Conservation (phyloP, 2,329 filamentous ascomycete species). For the Davidsoniella australis region DNA sequence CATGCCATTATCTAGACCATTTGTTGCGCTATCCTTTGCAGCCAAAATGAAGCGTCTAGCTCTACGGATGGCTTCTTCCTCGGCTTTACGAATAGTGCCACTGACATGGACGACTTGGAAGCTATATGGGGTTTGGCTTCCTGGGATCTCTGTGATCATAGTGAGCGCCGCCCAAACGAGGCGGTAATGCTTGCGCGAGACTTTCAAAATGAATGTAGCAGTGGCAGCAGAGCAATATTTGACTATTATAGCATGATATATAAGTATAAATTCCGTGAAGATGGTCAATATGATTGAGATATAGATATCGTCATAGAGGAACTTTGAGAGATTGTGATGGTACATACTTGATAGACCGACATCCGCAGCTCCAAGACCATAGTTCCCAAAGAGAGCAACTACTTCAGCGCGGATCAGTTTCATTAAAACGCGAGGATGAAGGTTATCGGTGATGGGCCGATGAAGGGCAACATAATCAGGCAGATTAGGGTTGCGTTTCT, state of each 20-base stretch:
- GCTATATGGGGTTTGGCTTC: constrained; percentile 48
- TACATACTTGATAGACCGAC: constrained; percentile 49
- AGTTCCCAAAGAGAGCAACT: constrained; percentile 67
- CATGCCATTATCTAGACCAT: constrained; percentile 1
- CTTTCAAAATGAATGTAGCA: constrained; percentile 79
- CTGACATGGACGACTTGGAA: constrained; percentile 76
- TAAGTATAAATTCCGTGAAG: neutral
- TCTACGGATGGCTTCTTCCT: constrained; percentile 72
- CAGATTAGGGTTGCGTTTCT: constrained; percentile 20
- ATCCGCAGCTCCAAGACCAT: constrained; percentile 59
- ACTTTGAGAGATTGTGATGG: neutral
- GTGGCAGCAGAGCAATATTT: constrained; percentile 90
- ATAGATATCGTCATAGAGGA: neutral
- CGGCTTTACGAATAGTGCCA: constrained; percentile 81
- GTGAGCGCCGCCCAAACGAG: constrained; percentile 83
- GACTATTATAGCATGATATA: constrained; percentile 33
- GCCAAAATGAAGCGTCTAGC: constrained; percentile 56
- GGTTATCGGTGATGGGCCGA: constrained; percentile 55
- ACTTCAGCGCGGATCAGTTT: constrained; percentile 56
- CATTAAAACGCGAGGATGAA: constrained; percentile 49
- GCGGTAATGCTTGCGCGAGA: constrained; percentile 65
- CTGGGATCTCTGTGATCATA: constrained; percentile 54
- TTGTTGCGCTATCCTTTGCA: constrained; percentile 33
- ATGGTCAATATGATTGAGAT: neutral
- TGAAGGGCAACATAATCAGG: constrained; percentile 56